These are phyloP conservation scores for Blastosporella zonata DNA, from an alignment of 1,284 basidiomycete species.

Conservation along the genomic window DNA sequence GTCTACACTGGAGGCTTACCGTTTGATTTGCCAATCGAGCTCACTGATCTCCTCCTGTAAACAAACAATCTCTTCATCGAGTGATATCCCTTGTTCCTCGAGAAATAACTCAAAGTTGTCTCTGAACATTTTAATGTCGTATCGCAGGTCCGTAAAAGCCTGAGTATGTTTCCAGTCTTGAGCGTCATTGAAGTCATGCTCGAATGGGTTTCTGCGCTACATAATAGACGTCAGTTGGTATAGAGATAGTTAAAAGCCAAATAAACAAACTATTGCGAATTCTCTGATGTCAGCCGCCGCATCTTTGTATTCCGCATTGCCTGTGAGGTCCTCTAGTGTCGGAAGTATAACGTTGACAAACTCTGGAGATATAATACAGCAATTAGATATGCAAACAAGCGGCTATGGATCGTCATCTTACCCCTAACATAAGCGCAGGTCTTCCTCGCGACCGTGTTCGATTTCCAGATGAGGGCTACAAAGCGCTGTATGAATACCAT, in stretches of 20 bases:
- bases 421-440: constrained; percentile 11
- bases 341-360: constrained; percentile 14
- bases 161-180: background rate
- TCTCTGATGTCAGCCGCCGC: constrained; percentile 8
- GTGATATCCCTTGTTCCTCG: constrained; percentile 6
- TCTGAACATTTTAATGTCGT: constrained; percentile 6
- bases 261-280: constrained; percentile 6
- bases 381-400: background rate
- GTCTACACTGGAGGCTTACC: background rate
- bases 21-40: constrained; percentile 10
- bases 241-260: background rate
- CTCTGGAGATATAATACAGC: constrained; percentile 1
- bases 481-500: constrained; percentile 11
- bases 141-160: constrained; percentile 7
- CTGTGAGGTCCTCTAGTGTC: constrained; percentile 4
- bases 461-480: constrained; percentile 10
- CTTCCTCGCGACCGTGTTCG: constrained; percentile 6
- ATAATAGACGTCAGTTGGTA: background rate
- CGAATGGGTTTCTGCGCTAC: constrained; percentile 12
- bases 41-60: constrained; percentile 11
- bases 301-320: constrained; percentile 3
- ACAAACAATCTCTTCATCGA: constrained; percentile 4
- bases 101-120: constrained; percentile 11
- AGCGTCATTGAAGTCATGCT: background rate
- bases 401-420: background rate